Percentiles rank a stretch among this genome's conserved stretches.
phyloP scores from a whole-genome alignment of 2,329 filamentous ascomycete species.

The Trichoderma atrobrunneum region DNA sequence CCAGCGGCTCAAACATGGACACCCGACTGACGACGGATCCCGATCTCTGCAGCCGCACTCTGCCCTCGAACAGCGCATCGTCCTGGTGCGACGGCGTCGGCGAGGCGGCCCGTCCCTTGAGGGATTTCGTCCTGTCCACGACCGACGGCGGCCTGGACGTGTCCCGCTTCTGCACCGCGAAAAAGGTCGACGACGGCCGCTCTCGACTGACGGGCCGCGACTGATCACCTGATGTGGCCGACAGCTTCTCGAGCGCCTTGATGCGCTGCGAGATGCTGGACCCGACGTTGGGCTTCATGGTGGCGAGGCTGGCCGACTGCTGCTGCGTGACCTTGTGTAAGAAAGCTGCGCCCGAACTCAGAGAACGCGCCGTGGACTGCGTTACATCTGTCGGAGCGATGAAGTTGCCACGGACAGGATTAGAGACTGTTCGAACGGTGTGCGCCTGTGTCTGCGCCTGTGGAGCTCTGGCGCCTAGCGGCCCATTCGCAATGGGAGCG shows the following conservation, averaged over 20 bases:
- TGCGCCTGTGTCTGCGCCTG: constrained; percentile 28
- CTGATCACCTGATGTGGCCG: constrained; percentile 39
- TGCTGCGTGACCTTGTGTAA: constrained; percentile 55
- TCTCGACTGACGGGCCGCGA: constrained; percentile 31
- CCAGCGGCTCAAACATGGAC: constrained; percentile 51
- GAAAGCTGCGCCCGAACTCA: constrained; percentile 57
- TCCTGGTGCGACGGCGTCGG: constrained; percentile 44
- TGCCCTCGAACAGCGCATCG: constrained; percentile 41
- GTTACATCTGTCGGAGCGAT: constrained; percentile 46
- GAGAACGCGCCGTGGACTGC: constrained; percentile 49
- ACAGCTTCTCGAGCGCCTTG: constrained; percentile 83
- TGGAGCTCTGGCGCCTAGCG: constrained; percentile 9
- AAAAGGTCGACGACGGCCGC: constrained; percentile 54
- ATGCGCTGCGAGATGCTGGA: constrained; percentile 93
- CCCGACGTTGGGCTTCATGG: constrained; percentile 72
- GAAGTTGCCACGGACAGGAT: constrained; percentile 43
- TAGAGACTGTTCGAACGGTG: constrained; percentile 48
- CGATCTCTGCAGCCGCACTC: constrained; percentile 41
- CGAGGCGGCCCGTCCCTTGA: constrained; percentile 33
- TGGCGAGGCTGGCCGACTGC: constrained; percentile 46
- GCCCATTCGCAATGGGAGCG: constrained; percentile 23
- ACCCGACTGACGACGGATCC: constrained; percentile 55
- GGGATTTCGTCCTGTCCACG: constrained; percentile 42
- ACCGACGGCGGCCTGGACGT: constrained; percentile 46
- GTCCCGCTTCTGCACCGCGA: constrained; percentile 55